Evolutionary conservation across 805 yeast species (phyloP), one percentile per base, ranked within the genome.

Genomic region (Hanseniaspora jakobsenii): DNA sequence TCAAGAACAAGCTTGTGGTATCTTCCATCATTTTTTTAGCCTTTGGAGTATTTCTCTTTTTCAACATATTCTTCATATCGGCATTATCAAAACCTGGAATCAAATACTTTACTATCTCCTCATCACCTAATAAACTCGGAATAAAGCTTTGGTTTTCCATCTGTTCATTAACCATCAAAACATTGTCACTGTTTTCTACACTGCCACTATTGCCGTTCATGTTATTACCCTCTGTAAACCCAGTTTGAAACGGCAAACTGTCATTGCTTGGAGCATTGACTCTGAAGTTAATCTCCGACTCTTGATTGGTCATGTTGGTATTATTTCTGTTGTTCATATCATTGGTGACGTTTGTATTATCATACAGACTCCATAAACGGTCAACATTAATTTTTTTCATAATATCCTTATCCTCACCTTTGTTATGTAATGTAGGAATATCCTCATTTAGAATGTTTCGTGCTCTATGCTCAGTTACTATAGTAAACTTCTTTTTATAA

Each of bases 71-170:
- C n/a, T 16, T 26, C 21, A 23, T 30, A 19, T 22, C 41, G 16
- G 18, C 41, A 18, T 24, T 26, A 27, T 24, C 23, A 16, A 46
- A 31, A 9, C 48, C 48, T 14, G 48, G 48, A 14, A 46, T 36
- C 42, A 46, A 14, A 14, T 46, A 40, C 12, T 31, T 35, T 2
- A 46, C 48, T 7, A 46, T 39, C 27, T 46, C 31, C 9, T 46
- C 48, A 31, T 40, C 45, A 2, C 45, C 39, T 21, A 46, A 17
- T 19, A 46, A 24, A 40, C 45, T 46, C 12, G 48, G 48, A 14
- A 38, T 38, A n/a, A n/a, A n/a, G n/a, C n/a, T n/a, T n/a, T n/a
- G n/a, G n/a, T n/a, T n/a, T n/a, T n/a, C n/a, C n/a, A n/a, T n/a
- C n/a, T n/a, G n/a, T n/a, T n/a, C n/a, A n/a, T n/a, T n/a, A n/a